Conservation (phyloP, 768 basidiomycete species). For the Gyrodon lividus region DNA sequence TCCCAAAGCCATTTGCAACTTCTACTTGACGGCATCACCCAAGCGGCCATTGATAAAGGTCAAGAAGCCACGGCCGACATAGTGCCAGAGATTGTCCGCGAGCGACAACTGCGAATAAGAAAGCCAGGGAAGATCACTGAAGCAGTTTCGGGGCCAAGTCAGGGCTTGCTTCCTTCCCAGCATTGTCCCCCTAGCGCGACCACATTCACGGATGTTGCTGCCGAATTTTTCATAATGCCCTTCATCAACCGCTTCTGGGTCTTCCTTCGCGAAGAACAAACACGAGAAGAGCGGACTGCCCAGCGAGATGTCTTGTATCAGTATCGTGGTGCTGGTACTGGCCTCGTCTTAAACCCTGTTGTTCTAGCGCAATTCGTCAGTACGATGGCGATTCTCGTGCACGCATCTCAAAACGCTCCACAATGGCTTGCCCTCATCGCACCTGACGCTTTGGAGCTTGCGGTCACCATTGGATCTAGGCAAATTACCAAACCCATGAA, state of each 20-base stretch:
- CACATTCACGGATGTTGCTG: constrained; percentile 71
- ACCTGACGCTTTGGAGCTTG: constrained; percentile 81
- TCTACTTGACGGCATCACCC: constrained; percentile 64
- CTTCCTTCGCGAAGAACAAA: constrained; percentile 85
- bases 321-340: constrained; percentile 76
- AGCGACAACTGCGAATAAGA: constrained; percentile 70
- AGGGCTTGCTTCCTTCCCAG: constrained; percentile 14
- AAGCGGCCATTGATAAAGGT: constrained; percentile 59
- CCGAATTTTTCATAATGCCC: constrained; percentile 86
- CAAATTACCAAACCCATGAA: constrained; percentile 49
- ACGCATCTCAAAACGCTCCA: constrained; percentile 77
- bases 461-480: constrained; percentile 71
- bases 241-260: constrained; percentile 93
- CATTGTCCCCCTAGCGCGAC: constrained; percentile 12
- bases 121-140: constrained; percentile 48
- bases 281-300: constrained; percentile 68
- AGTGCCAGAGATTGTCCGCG: constrained; percentile 63
- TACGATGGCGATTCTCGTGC: constrained; percentile 75
- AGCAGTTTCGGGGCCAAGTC: constrained; percentile 24
- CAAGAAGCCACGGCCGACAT: constrained; percentile 53
- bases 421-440: constrained; percentile 81
- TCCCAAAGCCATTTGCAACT: constrained; percentile 47
- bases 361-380: constrained; percentile 74
- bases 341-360: constrained; percentile 76
- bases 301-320: constrained; percentile 50